Percentiles rank a stretch among this genome's conserved stretches.
phyloP scores from a whole-genome alignment of 2,329 filamentous ascomycete species.

The Penicillium sp. region DNA sequence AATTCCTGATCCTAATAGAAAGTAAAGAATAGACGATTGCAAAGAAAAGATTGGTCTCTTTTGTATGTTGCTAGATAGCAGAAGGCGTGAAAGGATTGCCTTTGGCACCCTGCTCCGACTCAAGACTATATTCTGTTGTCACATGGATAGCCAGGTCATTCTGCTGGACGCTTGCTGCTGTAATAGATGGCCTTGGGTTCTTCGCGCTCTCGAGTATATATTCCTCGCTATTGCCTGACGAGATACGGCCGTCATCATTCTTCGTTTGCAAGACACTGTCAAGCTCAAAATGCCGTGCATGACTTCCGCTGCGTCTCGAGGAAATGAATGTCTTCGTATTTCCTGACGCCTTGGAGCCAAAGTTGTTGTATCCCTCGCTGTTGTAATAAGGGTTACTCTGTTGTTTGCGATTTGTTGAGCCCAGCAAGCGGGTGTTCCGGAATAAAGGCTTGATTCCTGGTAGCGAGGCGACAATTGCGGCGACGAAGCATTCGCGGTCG shows the following conservation, averaged over 20 bases:
- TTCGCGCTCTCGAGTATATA: constrained; percentile 13
- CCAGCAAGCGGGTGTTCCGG: constrained; percentile 19
- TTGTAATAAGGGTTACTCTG: constrained; percentile 9
- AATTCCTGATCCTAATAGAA: too few relatives aligned
- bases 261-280: constrained; percentile 5
- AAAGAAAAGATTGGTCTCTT: too few relatives aligned
- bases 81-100: background rate
- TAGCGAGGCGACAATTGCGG: constrained; percentile 28
- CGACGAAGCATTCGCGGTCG: constrained; percentile 30
- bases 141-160: constrained; percentile 18
- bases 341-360: constrained; percentile 11
- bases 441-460: constrained; percentile 33
- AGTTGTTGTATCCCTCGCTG: constrained; percentile 13
- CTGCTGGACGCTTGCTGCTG: background rate
- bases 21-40: too few relatives aligned
- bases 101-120: constrained; percentile 7
- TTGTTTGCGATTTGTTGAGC: constrained; percentile 11
- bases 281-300: constrained; percentile 11
- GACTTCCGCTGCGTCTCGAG: constrained; percentile 5
- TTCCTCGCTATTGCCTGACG: constrained; percentile 16
- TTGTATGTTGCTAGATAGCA: background rate
- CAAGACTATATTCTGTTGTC: constrained; percentile 19
- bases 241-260: background rate
- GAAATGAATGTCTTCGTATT: constrained; percentile 19
- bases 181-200: background rate